Percentiles rank a stretch among this genome's conserved stretches.
Conservation (phyloP, 306 rosid genomes). For the Oemleria cerasiformis region DNA sequence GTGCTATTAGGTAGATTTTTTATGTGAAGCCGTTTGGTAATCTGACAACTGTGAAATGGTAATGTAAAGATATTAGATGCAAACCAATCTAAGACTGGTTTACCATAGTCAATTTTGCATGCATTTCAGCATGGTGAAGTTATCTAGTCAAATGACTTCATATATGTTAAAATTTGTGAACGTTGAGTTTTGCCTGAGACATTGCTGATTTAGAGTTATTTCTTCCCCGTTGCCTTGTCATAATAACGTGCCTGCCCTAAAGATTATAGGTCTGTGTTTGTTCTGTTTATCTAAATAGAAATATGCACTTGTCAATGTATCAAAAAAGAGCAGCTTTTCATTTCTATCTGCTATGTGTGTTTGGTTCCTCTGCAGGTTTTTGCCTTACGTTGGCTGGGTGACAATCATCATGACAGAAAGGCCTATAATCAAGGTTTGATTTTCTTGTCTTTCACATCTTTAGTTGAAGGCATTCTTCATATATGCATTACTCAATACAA, state of each 20-base stretch:
- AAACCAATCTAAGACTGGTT: not conserved
- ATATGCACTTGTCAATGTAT: not conserved
- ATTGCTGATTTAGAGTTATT: not conserved
- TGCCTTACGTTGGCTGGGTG: constrained; percentile 69
- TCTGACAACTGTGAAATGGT: not conserved
- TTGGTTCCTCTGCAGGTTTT: constrained; percentile 42
- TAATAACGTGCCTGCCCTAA: not conserved
- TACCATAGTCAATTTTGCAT: not conserved
- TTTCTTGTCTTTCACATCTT: not conserved
- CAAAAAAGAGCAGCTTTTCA: not conserved
- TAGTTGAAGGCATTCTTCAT: not conserved
- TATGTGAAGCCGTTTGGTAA: not conserved
- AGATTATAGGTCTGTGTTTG: not conserved
- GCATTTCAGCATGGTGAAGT: not conserved
- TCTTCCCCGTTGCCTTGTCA: not conserved
- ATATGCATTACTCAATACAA: not conserved
- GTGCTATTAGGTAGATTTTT: not conserved
- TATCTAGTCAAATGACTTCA: not conserved
- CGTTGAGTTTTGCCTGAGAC: not conserved
- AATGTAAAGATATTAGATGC: not conserved
- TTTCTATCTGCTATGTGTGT: not conserved
- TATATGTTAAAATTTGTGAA: not conserved
- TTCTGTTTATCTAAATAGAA: not conserved
- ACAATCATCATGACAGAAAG: constrained; percentile 67
- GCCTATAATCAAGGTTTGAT: constrained; percentile 71